Percentiles rank a stretch among this genome's conserved stretches.
Conservation (phyloP, 768 basidiomycete species). For the Collybiopsis confluens region DNA sequence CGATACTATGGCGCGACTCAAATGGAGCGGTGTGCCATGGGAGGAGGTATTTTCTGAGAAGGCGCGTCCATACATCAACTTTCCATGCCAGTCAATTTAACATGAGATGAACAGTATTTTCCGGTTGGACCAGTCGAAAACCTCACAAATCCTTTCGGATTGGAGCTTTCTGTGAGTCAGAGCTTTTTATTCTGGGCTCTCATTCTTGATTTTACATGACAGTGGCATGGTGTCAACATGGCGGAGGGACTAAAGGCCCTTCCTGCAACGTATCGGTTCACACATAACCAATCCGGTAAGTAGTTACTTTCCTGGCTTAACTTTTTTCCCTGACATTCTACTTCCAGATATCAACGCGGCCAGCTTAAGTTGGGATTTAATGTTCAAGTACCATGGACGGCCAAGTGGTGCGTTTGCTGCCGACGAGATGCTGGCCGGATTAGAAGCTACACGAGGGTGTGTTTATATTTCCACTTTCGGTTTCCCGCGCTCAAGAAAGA, state of each 20-base stretch:
- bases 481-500: background rate
- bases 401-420: constrained; percentile 54
- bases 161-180: constrained; percentile 5
- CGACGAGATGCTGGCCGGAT: constrained; percentile 52
- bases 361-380: constrained; percentile 48
- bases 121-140: constrained; percentile 8
- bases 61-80: constrained; percentile 18
- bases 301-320: background rate
- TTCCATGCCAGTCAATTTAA: background rate
- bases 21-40: constrained; percentile 51
- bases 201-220: background rate
- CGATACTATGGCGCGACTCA: constrained; percentile 50
- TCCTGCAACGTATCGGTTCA: constrained; percentile 51
- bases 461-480: background rate
- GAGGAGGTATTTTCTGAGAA: constrained; percentile 45
- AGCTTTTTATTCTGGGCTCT: background rate
- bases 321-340: background rate
- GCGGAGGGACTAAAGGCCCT: constrained; percentile 54
- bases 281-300: constrained; percentile 49
- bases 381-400: constrained; percentile 56
- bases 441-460: constrained; percentile 48
- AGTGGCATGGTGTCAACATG: constrained; percentile 60
- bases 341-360: constrained; percentile 43
- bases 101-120: background rate
- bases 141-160: constrained; percentile 9